A percentile compares a stretch with the other conserved stretches of the same genome.
Conservation (phyloP, 2,329 filamentous ascomycete genomes). For the Cladophialophora exuberans region DNA sequence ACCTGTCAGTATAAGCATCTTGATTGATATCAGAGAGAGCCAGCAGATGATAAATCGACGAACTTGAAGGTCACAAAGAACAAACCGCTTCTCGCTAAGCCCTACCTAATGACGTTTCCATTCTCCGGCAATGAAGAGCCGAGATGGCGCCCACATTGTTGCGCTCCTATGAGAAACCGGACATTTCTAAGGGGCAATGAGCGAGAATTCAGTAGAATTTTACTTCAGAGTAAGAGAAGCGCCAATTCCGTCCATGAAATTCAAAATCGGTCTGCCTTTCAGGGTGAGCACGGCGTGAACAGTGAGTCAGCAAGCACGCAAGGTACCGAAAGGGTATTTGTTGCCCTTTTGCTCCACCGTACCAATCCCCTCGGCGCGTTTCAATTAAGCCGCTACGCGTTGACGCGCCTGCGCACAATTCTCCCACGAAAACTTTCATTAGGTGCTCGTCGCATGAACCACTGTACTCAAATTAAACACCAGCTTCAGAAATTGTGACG, state of each 20-base stretch:
- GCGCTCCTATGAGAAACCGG: not conserved
- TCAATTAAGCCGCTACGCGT: conserved; percentile 11
- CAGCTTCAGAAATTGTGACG: not conserved
- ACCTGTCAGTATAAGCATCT: conserved; percentile 30
- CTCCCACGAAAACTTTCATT: not conserved
- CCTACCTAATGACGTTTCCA: conserved; percentile 14
- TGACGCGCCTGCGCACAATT: conserved; percentile 13
- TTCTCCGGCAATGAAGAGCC: conserved; percentile 14
- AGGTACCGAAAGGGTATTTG: no score
- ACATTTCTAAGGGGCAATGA: no score
- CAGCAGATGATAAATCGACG: not conserved
- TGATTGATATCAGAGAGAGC: not conserved
- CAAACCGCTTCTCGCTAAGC: no score
- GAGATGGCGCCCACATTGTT: no score
- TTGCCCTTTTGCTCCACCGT: not conserved
- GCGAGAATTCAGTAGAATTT: no score
- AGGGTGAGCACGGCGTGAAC: no score
- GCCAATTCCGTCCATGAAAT: no score
- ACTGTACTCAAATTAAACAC: not conserved
- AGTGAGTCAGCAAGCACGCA: no score
- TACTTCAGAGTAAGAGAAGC: no score
- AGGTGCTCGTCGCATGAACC: not conserved
- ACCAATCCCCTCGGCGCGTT: not conserved
- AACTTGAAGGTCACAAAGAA: no score
- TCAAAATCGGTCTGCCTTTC: no score